Evolutionary conservation across 2,329 filamentous ascomycete genomes (phyloP), one percentile per base, ranked within the genome.

Genomic region (Colletotrichum lindemuthianum): DNA sequence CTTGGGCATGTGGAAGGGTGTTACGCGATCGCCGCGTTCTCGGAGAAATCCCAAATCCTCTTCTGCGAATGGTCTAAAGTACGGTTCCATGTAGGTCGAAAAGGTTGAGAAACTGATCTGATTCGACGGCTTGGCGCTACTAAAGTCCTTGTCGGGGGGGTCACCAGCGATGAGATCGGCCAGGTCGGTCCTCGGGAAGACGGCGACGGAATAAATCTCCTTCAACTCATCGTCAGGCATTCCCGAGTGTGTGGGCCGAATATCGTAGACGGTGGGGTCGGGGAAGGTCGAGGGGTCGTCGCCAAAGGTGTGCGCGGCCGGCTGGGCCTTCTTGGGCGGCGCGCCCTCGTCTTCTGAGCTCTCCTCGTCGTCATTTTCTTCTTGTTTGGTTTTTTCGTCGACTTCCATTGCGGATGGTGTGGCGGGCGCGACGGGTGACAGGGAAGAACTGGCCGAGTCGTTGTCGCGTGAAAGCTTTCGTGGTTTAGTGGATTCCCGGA

Each of bases 71-170:
- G 91, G 89, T 6, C 95, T 88, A 69, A 97, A 96, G 79, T 92
- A 98, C 0, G 94, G 92, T 68, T 99, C 96, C 59, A 96, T 86
- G 74, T 96, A 97, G 6, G 91, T 89, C n/a, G 91, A 90, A 77
- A 99, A 99, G 2, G 95, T 97, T 60, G 88, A 91, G 69, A 96
- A 96, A 75, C 92, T 94, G 75, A 98, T 96, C 80, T 99, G 96
- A 72, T 95, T 97, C 16, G 90, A 90, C 6, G 95, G 93, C 75
- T 98, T 99, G 39, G 93, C 91, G 74, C 88, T 97, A 74, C 92
- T 97, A 73, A 97, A 98, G 79, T 99, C 96, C 75, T 92, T 93
- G 76, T 98, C 94, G 1, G 96, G 95, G 1, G 94, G 92, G 43
- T 91, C 89, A 51, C 96, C 96, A 10, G 95, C 91, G 68, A 97